phyloP scores from a whole-genome alignment of 352 stramenopile genomes.

The Phytopythium boreale region DNA sequence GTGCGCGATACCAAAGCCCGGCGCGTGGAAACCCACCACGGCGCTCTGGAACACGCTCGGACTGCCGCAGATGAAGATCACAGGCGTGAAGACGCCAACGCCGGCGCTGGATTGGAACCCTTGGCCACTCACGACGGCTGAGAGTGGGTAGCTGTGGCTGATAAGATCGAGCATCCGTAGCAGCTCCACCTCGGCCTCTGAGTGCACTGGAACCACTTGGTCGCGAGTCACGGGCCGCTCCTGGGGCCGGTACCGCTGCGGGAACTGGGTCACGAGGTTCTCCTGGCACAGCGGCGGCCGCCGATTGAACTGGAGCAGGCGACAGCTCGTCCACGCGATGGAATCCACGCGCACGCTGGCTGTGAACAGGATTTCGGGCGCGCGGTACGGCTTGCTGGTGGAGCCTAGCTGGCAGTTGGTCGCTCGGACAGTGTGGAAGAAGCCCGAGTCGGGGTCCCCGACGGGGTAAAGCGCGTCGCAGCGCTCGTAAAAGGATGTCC shows the following conservation, averaged over 20 bases:
- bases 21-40: constrained; percentile 37
- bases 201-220: constrained; percentile 33
- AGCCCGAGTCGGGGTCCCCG: constrained; percentile 5
- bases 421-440: constrained; percentile 29
- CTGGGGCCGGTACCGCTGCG: constrained; percentile 33
- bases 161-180: constrained; percentile 45
- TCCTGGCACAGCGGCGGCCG: constrained; percentile 55
- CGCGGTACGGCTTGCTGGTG: constrained; percentile 7
- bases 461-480: constrained; percentile 29
- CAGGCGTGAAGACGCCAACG: constrained; percentile 16
- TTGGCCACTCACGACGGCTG: constrained; percentile 35
- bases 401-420: constrained; percentile 22
- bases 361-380: constrained; percentile 32
- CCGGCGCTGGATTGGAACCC: constrained; percentile 34
- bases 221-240: constrained; percentile 20
- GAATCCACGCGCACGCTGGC: constrained; percentile 46
- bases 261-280: constrained; percentile 48
- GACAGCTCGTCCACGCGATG: constrained; percentile 51
- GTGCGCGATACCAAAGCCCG: constrained; percentile 30
- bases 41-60: constrained; percentile 36
- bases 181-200: constrained; percentile 48
- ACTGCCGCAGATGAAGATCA: constrained; percentile 41
- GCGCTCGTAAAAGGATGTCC: constrained; percentile 30
- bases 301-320: constrained; percentile 46
- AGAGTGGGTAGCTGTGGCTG: constrained; percentile 36